Base-by-base conservation (phyloP, 176 grass and related monocot genomes). In the Musa acuminata region DNA sequence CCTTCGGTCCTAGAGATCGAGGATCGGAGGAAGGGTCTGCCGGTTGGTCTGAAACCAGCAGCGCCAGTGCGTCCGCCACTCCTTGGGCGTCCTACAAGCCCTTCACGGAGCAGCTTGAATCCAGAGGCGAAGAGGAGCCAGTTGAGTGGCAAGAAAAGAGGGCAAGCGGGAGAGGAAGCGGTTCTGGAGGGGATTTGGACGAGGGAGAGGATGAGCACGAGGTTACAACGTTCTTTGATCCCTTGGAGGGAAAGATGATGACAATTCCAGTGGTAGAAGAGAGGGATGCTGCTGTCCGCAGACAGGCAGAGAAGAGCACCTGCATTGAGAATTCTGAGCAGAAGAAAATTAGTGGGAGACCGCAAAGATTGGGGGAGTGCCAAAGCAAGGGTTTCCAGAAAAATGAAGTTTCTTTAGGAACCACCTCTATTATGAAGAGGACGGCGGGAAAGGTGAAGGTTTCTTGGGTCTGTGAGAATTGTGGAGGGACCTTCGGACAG, bases 381-480 rank as follows among this genome's bases (percentile, higher is more conserved):
- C 71, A 0, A 8, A 23, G 58, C 57, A 69, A 22, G 35, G 76
- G 43, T 17, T 22, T 27, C 75, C 62, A 79, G 59, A 60, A 57
- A 71, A 11, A 65, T 79, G 49, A 53, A 58, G 9, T 55, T 29
- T 26, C 8, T 55, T 59, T 14, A 1, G 5, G 21, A 43, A n/a
- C 16, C 68, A 24, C 62, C 64, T 69, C 24, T 51, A 11, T 65
- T 63, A 16, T 4, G 63, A 74, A 35, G 1, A 82, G 74, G 8
- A 92, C 84, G 83, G 8, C 51, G 12, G 72, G 43, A 13, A 96
- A 84, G 78, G 67, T 49, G 59, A 91, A 50, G 87, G 1, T 8
- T 5, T 75, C 81, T 2, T 97, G 54, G 53, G 81, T 82, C 49
- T 97, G 93, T 81, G 74, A 75, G 57, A 68, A 84, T 11, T 97